A percentile compares a stretch with the other conserved stretches of the same genome.
phyloP scores from a whole-genome alignment of 2,329 filamentous ascomycete species.

The Phialocephala subalpina region DNA sequence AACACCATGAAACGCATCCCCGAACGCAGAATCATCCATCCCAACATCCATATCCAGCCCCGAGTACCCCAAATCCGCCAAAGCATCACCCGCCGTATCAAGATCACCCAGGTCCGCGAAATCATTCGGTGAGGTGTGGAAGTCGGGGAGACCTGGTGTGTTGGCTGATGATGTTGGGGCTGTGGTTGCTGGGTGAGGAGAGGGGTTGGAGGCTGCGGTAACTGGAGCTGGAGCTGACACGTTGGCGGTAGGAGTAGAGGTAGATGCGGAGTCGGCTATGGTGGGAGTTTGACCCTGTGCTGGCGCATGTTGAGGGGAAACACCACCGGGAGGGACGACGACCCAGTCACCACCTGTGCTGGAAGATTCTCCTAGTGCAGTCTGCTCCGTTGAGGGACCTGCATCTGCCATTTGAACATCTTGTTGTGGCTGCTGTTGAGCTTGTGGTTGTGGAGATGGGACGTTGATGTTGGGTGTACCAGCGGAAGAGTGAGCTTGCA shows the following conservation, averaged over 20 bases:
- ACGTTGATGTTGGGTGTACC: conserved; percentile 60
- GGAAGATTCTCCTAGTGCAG: conserved; percentile 46
- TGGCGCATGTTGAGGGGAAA: conserved; percentile 42
- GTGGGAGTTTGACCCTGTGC: conserved; percentile 29
- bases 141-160: conserved; percentile 36
- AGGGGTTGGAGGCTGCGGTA: conserved; percentile 14
- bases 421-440: conserved; percentile 20
- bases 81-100: conserved; percentile 75
- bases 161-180: conserved; percentile 28
- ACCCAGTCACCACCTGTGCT: conserved; percentile 77
- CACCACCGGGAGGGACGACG: conserved; percentile 71
- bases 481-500: conserved; percentile 65
- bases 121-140: conserved; percentile 58
- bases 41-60: conserved; percentile 60
- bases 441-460: conserved; percentile 52
- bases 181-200: conserved; percentile 21
- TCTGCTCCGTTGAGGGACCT: conserved; percentile 22
- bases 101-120: conserved; percentile 71
- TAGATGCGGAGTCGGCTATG: too few relatives aligned
- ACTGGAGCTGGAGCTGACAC: conserved; percentile 8
- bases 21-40: conserved; percentile 83
- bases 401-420: conserved; percentile 26
- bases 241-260: conserved; percentile 11
- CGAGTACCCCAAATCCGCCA: conserved; percentile 59
- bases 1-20: conserved; percentile 79